Conservation (phyloP, 2,329 filamentous ascomycete genomes). For the Stachybotrys chartarum region DNA sequence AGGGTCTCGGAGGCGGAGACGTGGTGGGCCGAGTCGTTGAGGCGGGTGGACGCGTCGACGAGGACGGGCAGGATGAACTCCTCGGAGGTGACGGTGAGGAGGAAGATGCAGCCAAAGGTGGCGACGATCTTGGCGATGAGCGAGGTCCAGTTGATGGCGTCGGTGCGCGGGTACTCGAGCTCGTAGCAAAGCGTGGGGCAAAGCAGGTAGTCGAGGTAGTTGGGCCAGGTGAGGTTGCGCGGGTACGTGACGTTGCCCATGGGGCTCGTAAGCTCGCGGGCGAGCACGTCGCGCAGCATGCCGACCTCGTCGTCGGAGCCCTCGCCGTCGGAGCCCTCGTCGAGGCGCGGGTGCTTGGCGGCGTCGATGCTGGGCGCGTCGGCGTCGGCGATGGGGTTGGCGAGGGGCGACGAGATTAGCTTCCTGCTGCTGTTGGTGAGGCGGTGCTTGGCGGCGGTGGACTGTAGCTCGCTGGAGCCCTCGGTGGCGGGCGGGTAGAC, state of each 20-base stretch:
- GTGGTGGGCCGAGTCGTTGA: slow-evolving; percentile 32
- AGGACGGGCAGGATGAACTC: slow-evolving; percentile 94
- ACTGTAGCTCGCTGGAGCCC: slow-evolving; percentile 23
- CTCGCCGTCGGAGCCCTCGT: slow-evolving; percentile 8
- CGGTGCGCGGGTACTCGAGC: slow-evolving; percentile 83
- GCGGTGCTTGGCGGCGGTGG: slow-evolving; percentile 13
- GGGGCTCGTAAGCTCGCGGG: slow-evolving; percentile 83
- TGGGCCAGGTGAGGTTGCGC: slow-evolving; percentile 72
- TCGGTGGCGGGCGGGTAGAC: slow-evolving; percentile 63
- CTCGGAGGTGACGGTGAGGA: slow-evolving; percentile 83
- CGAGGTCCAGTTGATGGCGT: slow-evolving; percentile 68
- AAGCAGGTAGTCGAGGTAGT: slow-evolving; percentile 81
- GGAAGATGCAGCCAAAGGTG: slow-evolving; percentile 92
- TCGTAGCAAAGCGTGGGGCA: slow-evolving; percentile 98
- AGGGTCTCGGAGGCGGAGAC: slow-evolving; percentile 54
- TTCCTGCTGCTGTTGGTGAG: slow-evolving; percentile 9
- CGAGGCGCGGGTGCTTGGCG: neutral
- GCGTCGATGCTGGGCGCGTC: slow-evolving; percentile 42
- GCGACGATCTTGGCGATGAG: slow-evolving; percentile 80
- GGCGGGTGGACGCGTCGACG: slow-evolving; percentile 55
- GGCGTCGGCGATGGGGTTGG: neutral
- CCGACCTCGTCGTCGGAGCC: slow-evolving; percentile 43
- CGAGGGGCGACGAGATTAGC: slow-evolving; percentile 2
- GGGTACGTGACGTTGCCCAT: slow-evolving; percentile 88
- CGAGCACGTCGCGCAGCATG: slow-evolving; percentile 76